Evolutionary conservation across 306 rosid species (phyloP), one percentile per base, ranked within the genome.

Genomic region (Rosa rugosa): DNA sequence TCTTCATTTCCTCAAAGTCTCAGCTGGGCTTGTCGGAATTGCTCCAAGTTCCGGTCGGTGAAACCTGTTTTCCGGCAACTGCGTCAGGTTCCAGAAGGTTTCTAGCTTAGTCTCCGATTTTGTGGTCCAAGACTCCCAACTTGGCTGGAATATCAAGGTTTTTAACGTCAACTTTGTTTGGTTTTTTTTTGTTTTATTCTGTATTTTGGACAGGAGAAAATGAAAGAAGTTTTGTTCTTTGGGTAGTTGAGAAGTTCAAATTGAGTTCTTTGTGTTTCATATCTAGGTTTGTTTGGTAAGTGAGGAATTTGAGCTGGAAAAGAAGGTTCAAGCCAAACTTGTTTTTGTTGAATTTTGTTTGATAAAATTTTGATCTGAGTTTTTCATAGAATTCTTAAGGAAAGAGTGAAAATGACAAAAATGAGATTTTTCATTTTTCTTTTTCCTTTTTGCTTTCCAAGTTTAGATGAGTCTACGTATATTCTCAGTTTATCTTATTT

Each of bases 121-220:
- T 68, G 71, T 53, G 57, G 64, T 76, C 36, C 34, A 78, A 67
- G 47, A 40, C 49, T 18, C 46, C 63, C 71, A 66, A 38, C 4
- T 71, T 68, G 13, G 56, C 80, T 75, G 62, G 41, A 36, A 38
- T 23, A 66, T 67, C 88, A 87, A 87, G 94, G 97, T 92, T 79
- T 80, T 69, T 34, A 63, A 11, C 81, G 44, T 53, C 27, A 8
- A 44, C 71, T 72, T n/a, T 67, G 74, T 53, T n/a, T 71, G 59
- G 11, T 71, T 57, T 45, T 11, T 11, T 53, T 74, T 69, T 51
- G 1, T 18, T 57, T 6, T 50, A 36, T 51, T 34, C 71, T 69
- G 38, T 57, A 51, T 67, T 6, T 72, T 50, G 23, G 68, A 40
- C 45, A 54, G 36, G 60, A 80, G 77, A 85, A 64, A 78, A 75